Evolutionary conservation across 2,329 filamentous ascomycete genomes (phyloP), one percentile per base, ranked within the genome.

Genomic region (Neofusicoccum laricinum): DNA sequence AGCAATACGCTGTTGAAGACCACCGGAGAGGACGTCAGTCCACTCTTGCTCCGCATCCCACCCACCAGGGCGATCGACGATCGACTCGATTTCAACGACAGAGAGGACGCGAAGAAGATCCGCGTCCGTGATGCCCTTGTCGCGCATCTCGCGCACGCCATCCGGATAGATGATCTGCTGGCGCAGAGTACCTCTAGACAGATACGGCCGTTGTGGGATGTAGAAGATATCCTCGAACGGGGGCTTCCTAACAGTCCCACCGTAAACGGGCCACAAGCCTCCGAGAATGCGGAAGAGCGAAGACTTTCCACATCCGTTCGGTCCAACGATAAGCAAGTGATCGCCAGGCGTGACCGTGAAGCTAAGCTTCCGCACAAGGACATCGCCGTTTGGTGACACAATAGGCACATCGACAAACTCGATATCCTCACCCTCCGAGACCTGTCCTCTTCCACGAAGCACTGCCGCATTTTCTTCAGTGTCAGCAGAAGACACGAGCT

Each of bases 131-230:
- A 95, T 84, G 53, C 90, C 89, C 72, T 93, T 93, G 67, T 88
- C 86, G 48, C 91, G 91, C 89, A 97, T 97, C 68, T 93, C 90
- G 59, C 91, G 89, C 17, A 96, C 78, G 8, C 88, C 90, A 77
- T 99, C 95, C 0, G 95, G 95, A 77, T 99, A 99, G 66, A 95
- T 97, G 70, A 99, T 93, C 73, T 99, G 95, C 76, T 98, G 93
- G 43, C 95, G 89, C n/a, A 99, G 86, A 1, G 91, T 93, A 21
- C 95, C 95, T 61, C 92, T 88, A 14, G 91, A 95, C 1, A 99
- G 85, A 74, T 99, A 99, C 0, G 95, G 95, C 1, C 95, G 88
- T 74, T 99, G 95, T 0, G 95, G 95, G 68, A 99, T 96, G 80
- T 99, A 99, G 80, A 98, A 99, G 74, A 99, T 98, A 74, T 95